A percentile compares a stretch with the other conserved stretches of the same genome.
Evolutionary conservation across 1,284 basidiomycete species (phyloP).

Genomic region (Tausonia pullulans): DNA sequence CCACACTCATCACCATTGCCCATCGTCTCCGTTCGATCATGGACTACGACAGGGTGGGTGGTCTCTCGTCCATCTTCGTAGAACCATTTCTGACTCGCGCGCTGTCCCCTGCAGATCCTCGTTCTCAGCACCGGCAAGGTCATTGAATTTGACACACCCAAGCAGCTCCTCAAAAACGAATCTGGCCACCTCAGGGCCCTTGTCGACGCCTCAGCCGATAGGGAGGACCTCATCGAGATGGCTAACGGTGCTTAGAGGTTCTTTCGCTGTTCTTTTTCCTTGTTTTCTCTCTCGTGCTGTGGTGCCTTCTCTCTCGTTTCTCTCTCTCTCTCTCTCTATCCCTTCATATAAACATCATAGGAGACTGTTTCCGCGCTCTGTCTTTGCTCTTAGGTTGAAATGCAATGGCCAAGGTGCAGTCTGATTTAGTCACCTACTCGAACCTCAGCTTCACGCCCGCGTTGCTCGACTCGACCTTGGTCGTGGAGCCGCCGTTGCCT

Average conservation of each 20-base stretch:
- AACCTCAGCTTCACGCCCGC: no score
- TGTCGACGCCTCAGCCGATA: constrained; percentile 38
- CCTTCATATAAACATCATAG: no score
- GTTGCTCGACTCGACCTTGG: no score
- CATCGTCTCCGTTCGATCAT: constrained; percentile 37
- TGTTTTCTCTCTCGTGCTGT: no score
- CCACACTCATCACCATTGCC: constrained; percentile 37
- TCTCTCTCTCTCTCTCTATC: no score
- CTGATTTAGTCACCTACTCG: no score
- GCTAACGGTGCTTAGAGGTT: not conserved
- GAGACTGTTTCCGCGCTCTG: no score
- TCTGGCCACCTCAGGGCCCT: constrained; percentile 47
- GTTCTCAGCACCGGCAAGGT: constrained; percentile 43
- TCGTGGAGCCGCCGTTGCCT: no score
- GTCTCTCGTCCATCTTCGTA: constrained; percentile 28
- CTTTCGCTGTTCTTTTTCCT: no score
- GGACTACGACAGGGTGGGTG: constrained; percentile 35
- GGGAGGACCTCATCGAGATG: constrained; percentile 12
- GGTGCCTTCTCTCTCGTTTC: no score
- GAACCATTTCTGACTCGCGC: not conserved
- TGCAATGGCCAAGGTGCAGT: no score
- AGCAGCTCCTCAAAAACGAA: constrained; percentile 44
- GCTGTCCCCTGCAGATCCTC: constrained; percentile 31
- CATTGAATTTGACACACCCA: constrained; percentile 47
- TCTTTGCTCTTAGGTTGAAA: no score